phyloP scores from a whole-genome alignment of 2,329 filamentous ascomycete species.

The Microascus cirrosus region DNA sequence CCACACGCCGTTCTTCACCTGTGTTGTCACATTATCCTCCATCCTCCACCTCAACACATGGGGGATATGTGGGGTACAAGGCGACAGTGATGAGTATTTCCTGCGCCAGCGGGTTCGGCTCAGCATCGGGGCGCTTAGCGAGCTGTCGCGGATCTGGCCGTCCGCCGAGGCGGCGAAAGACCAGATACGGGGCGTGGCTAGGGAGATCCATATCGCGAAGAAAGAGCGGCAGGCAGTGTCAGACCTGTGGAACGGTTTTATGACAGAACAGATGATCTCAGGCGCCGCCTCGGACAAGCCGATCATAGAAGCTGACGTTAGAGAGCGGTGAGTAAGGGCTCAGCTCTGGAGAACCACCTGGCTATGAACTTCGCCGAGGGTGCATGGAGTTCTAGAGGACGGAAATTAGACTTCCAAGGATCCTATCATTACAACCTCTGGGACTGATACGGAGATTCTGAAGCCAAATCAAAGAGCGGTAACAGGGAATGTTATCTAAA shows the following conservation, averaged over 20 bases:
- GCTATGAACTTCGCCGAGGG: too few relatives aligned
- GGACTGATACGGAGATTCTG: too few relatives aligned
- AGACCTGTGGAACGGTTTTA: background rate
- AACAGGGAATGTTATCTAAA: too few relatives aligned
- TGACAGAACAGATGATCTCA: background rate
- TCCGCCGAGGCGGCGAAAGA: conserved; percentile 58
- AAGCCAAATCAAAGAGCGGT: too few relatives aligned
- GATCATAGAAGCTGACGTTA: background rate
- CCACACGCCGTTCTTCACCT: conserved; percentile 78
- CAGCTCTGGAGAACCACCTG: too few relatives aligned
- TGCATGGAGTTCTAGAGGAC: too few relatives aligned
- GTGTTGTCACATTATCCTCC: conserved; percentile 65
- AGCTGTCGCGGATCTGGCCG: conserved; percentile 59
- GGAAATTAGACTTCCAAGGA: too few relatives aligned
- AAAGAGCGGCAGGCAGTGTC: conserved; percentile 35
- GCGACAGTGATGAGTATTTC: conserved; percentile 42
- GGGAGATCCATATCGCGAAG: conserved; percentile 56
- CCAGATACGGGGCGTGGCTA: conserved; percentile 69
- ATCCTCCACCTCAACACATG: conserved; percentile 77
- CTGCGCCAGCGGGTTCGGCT: conserved; percentile 67
- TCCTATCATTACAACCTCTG: too few relatives aligned
- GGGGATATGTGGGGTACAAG: conserved; percentile 48
- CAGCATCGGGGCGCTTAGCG: conserved; percentile 65
- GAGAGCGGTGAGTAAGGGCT: too few relatives aligned
- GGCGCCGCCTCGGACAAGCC: background rate